Evolutionary conservation across 495 filamentous ascomycete species (phyloP), one percentile per base, ranked within the genome.

Genomic region (Parmelia sp.): DNA sequence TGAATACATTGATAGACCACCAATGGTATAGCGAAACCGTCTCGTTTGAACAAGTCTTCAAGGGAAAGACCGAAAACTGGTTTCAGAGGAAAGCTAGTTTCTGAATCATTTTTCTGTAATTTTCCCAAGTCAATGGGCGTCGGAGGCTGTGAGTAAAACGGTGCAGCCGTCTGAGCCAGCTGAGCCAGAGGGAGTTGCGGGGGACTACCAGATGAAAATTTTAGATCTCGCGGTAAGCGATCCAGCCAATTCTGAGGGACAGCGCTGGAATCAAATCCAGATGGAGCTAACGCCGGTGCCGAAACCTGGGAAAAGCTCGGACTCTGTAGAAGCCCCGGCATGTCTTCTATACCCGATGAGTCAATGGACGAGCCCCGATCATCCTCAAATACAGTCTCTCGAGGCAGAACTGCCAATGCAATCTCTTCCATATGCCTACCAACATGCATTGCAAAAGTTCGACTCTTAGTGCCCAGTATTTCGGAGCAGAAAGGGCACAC

Each of bases 1-100:
- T 94, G 91, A 64, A 97, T 90, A 71, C 94, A 98, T 75, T 97
- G 91, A 64, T 90, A 91, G 0, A 97, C 90, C 56, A 97, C 84
- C 79, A 95, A 86, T 1, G 94, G 94, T 21, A 97, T 93, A 1
- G 93, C 89, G 15, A 88, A 88, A 29, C 88, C 86, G 77, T 97
- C 92, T 65, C 92, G 81, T 62, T 83, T 80, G 67, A 94, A 93
- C 3, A 98, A 78, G n/a, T 87, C 84, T 27, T 93, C 86, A 15
- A 98, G 75, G 21, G 83, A 83, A 9, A 96, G 74, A 1, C 95
- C 94, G 73, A 98, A 98, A 3, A 96, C 88, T 0, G 92, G 94
- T 56, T 87, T 88, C 25, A 88, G 70, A 2, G 87, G 87, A n/a
- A 88, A 77, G 61, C 82, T 74, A 25, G 57, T 65, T 56, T 45